These are phyloP conservation scores for Pilaira anomala DNA, from an alignment of 192 early-diverging fungal species.

Conservation along the genomic window DNA sequence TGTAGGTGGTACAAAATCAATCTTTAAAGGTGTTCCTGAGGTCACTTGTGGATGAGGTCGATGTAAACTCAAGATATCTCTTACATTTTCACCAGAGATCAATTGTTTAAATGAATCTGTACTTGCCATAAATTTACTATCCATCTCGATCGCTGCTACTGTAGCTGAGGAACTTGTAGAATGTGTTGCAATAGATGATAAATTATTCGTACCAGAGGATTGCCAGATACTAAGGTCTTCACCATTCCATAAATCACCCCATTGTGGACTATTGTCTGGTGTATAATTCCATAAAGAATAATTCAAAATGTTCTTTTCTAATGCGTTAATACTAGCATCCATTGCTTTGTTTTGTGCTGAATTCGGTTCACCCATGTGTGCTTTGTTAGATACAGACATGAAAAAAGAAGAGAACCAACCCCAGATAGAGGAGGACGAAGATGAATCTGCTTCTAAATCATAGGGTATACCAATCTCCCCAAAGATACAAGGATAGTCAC, in stretches of 20 bases:
- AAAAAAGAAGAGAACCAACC: constrained; percentile 26
- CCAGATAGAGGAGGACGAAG: constrained; percentile 18
- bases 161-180: too few species aligned
- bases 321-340: constrained; percentile 49
- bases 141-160: too few species aligned
- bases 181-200: too few species aligned
- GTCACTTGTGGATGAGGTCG: constrained; percentile 24
- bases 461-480: constrained; percentile 57
- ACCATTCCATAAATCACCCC: constrained; percentile 56
- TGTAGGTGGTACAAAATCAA: constrained; percentile 16
- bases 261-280: constrained; percentile 46
- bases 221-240: constrained; percentile 51
- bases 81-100: too few species aligned
- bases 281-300: constrained; percentile 56
- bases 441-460: constrained; percentile 41
- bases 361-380: constrained; percentile 19
- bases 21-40: constrained; percentile 19
- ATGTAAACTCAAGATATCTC: constrained; percentile 27
- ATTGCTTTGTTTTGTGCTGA: constrained; percentile 52
- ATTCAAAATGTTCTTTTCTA: constrained; percentile 45
- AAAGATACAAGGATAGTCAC: constrained; percentile 45
- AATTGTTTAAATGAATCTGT: too few species aligned
- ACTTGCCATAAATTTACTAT: too few species aligned
- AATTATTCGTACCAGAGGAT: too few species aligned
- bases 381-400: constrained; percentile 4